Evolutionary conservation across 306 rosid species (phyloP), one percentile per base, ranked within the genome.

Genomic region (Ormosia emarginata): DNA sequence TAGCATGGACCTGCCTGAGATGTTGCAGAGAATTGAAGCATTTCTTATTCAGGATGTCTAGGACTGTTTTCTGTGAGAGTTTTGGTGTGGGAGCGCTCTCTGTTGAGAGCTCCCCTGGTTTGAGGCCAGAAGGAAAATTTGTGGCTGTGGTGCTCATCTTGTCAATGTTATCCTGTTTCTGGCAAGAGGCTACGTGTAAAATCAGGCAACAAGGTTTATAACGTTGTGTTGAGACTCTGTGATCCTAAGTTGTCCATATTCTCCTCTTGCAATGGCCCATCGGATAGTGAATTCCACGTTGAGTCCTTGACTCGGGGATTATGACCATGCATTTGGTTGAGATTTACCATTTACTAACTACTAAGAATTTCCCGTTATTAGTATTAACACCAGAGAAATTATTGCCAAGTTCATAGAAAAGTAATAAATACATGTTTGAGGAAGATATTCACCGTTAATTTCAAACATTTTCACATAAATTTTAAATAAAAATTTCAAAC

Each of bases 101-200:
- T 5, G 68, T 10, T 64, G 83, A 59, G 46, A 36, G 11, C 24
- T 79, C 68, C 6, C 36, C 55, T 30, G 77, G 82, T 47, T 67
- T 79, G 70, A 76, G 30, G 36, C 64, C 63, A 52, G 83, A 67
- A 76, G 87, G 87, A 30, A 81, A 74, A 49, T 72, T 89, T 76
- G 88, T 86, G 87, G 86, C 77, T 78, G 88, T 86, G 80, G 79
- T 76, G 86, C 71, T 85, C 91, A 88, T 90, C 79, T 81, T 85
- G 30, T 33, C 69, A 43, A 29, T 24, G 67, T 40, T 77, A 77
- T 77, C 74, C 61, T 69, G 30, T 59, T 74, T 80, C 59, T 76
- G 11, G 18, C 33, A 34, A 34, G 37, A 36, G 30, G 56, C 37
- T 73, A 73, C 11, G 49, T 33, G 63, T 50, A 52, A 67, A 17